These are phyloP conservation scores for Basipetospora sp. DNA, from an alignment of 2,329 filamentous ascomycete genomes.

Conservation along the genomic window DNA sequence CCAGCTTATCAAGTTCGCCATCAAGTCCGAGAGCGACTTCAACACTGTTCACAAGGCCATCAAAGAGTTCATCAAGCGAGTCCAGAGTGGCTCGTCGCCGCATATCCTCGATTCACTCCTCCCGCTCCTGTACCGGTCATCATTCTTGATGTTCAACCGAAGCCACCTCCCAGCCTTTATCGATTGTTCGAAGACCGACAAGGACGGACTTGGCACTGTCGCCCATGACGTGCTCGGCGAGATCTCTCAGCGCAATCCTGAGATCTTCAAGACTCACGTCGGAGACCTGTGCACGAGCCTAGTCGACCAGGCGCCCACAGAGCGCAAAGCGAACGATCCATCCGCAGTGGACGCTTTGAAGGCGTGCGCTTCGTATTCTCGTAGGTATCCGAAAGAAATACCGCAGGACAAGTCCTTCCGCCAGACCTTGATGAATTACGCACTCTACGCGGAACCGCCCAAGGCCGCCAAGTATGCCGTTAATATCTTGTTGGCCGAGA, in stretches of 20 bases:
- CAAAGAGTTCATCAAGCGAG: slow-evolving; percentile 72
- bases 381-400: slow-evolving; percentile 71
- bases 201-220: slow-evolving; percentile 58
- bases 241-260: slow-evolving; percentile 77
- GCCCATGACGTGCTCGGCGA: slow-evolving; percentile 85
- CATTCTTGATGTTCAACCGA: slow-evolving; percentile 79
- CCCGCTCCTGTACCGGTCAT: slow-evolving; percentile 69
- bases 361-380: slow-evolving; percentile 82
- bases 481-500: slow-evolving; percentile 68
- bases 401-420: slow-evolving; percentile 67
- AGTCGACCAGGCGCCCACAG: slow-evolving; percentile 62
- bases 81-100: slow-evolving; percentile 52
- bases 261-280: slow-evolving; percentile 83
- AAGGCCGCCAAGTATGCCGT: slow-evolving; percentile 87
- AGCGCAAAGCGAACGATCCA: slow-evolving; percentile 51
- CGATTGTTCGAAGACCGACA: slow-evolving; percentile 70
- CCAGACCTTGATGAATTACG: slow-evolving; percentile 68
- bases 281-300: slow-evolving; percentile 81
- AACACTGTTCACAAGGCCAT: slow-evolving; percentile 80
- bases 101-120: slow-evolving; percentile 63
- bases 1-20: slow-evolving; percentile 74
- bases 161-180: slow-evolving; percentile 87
- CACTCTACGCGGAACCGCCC: slow-evolving; percentile 65
- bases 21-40: slow-evolving; percentile 77
- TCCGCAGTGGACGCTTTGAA: slow-evolving; percentile 81